These are phyloP conservation scores for Plectosphaerella cucumerina DNA, from an alignment of 2,329 filamentous ascomycete genomes.

Conservation along the genomic window DNA sequence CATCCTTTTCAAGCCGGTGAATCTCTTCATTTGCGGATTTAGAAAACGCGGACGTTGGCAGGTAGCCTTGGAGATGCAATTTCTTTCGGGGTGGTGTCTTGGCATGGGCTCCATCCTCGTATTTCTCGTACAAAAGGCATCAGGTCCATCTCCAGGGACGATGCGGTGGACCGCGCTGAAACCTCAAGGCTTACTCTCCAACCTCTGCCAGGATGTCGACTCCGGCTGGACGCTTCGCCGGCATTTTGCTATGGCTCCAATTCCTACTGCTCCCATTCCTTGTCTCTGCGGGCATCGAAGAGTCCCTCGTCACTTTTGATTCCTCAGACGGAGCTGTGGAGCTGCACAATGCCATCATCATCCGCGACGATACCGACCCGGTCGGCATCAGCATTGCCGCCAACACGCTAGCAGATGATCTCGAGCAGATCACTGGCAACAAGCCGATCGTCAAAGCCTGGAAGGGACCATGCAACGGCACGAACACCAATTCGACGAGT, in stretches of 20 bases:
- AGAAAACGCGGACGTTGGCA: too few species aligned
- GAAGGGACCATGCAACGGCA: background rate
- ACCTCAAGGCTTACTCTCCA: background rate
- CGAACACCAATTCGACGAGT: background rate
- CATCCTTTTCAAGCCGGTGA: too few species aligned
- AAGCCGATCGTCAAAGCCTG: slow-evolving; percentile 4
- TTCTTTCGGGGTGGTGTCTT: too few species aligned
- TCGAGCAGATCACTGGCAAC: slow-evolving; percentile 6
- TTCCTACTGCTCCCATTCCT: background rate
- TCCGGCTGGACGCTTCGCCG: background rate
- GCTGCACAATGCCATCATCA: background rate
- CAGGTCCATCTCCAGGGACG: too few species aligned
- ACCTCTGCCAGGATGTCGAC: background rate
- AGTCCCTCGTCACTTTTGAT: slow-evolving; percentile 2
- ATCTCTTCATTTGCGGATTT: too few species aligned
- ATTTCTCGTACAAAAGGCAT: too few species aligned
- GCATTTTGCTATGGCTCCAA: background rate
- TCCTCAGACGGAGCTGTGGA: slow-evolving; percentile 1
- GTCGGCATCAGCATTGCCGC: slow-evolving; percentile 7
- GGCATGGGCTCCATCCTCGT: too few species aligned
- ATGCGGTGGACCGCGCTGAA: too few species aligned
- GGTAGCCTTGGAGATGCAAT: too few species aligned
- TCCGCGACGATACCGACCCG: slow-evolving; percentile 2
- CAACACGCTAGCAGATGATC: slow-evolving; percentile 3
- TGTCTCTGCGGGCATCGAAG: background rate